Conservation (phyloP, 2,329 filamentous ascomycete species). For the Penicillium capsulatum region DNA sequence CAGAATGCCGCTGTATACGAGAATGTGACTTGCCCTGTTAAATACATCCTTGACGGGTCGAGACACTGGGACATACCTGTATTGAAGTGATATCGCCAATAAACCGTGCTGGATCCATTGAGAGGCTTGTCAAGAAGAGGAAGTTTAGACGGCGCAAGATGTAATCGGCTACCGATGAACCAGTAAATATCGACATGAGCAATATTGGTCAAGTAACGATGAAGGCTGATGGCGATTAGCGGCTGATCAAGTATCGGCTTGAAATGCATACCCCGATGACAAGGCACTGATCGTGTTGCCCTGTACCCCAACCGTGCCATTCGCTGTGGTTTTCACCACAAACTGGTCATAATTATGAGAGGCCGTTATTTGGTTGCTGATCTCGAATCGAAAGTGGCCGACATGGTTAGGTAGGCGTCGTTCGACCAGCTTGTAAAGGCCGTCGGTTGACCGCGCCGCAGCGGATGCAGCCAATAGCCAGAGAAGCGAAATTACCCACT, state of each 20-base stretch:
- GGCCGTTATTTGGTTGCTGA: constrained; percentile 9
- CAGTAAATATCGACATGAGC: constrained; percentile 47
- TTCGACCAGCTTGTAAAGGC: constrained; percentile 23
- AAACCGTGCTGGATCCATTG: constrained; percentile 42
- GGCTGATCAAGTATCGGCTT: neutral
- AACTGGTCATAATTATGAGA: constrained; percentile 20
- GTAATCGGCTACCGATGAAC: constrained; percentile 44
- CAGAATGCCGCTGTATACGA: constrained; percentile 52
- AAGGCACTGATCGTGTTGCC: constrained; percentile 36
- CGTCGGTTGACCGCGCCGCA: constrained; percentile 17
- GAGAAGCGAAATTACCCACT: constrained; percentile 8
- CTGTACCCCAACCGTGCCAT: constrained; percentile 31
- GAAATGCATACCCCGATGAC: constrained; percentile 28
- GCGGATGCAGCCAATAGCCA: constrained; percentile 7
- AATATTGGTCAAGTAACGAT: constrained; percentile 41
- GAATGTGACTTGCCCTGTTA: constrained; percentile 43
- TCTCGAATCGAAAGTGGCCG: constrained; percentile 18
- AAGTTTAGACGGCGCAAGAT: constrained; percentile 31
- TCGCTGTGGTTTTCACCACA: constrained; percentile 13
- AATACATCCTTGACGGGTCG: too few species aligned
- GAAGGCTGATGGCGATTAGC: constrained; percentile 28
- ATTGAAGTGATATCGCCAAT: constrained; percentile 51
- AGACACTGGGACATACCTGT: too few species aligned
- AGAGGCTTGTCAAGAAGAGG: constrained; percentile 32
- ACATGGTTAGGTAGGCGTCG: constrained; percentile 23